Base-by-base conservation (phyloP, 2,329 filamentous ascomycete species). In the Ramichloridium luteum region DNA sequence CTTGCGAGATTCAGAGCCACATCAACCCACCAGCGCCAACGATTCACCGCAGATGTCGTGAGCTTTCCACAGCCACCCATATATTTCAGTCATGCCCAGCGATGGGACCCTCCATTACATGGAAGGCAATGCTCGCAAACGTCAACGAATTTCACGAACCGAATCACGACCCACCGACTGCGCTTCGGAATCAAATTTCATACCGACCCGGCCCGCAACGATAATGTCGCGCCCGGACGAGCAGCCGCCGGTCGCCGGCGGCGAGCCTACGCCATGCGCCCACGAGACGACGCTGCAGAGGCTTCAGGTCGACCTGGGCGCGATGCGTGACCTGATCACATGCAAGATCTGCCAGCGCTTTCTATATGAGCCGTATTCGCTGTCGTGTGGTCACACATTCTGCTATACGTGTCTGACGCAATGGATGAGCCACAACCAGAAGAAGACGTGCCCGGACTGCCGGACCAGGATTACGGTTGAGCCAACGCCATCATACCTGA, bases 391-490 rank as follows among this genome's bases (percentile, higher is more conserved):
- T 3, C 77, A 81, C 51, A 80, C 76, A 5, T 80, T 78, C 54
- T 81, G 77, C 57, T 81, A 81, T 50, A 72, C 68, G 38, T 58
- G 52, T 31, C 42, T 55, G 9, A 40, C 45, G 25, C 37, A 40
- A 16, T 51, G 73, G 69, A 73, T 72, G 45, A 58, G 72, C 26
- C 64, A 64, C 43, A 68, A 65, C 38, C 71, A 67, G 57, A 73
- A 69, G 46, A 77, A 75, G 51, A 75, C 74, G 45, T 81, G 77
- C 53, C 77, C 77, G 11, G 74, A 80, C 50, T 81, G 77, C 50
- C 67, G 77, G 37, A 61, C 68, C 3, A 57, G 62, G 20, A 70
- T 80, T 35, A 67, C 61, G 40, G 57, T 68, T 16, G 59, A 70
- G 41, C 76, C 76, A 1, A 70, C 73, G 5, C 76, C 75, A 15